These are phyloP conservation scores for Oryza glumipatula DNA, from an alignment of 176 grass and related monocot genomes.

Conservation along the genomic window DNA sequence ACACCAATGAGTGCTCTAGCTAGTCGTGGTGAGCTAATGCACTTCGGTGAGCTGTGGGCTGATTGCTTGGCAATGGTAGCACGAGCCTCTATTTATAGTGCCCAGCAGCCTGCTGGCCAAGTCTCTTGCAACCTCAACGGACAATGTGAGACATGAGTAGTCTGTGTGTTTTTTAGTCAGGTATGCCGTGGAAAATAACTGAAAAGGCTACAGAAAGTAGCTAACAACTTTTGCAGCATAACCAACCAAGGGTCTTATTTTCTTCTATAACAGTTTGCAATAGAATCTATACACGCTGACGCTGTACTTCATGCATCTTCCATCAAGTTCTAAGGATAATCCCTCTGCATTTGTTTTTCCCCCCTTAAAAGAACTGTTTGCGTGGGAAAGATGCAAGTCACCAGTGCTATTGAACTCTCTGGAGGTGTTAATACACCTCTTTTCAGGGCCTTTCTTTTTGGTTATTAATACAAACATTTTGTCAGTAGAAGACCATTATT, in stretches of 20 bases:
- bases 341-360: neutral
- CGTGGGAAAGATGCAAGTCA: neutral
- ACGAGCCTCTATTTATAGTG: conserved; percentile 61
- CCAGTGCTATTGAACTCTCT: neutral
- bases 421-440: conserved; percentile 7
- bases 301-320: conserved; percentile 26
- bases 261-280: conserved; percentile 34
- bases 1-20: conserved; percentile 31
- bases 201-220: conserved; percentile 39
- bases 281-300: conserved; percentile 16
- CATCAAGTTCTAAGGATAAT: conserved; percentile 18
- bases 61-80: conserved; percentile 46
- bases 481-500: conserved; percentile 3
- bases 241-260: conserved; percentile 25
- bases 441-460: neutral
- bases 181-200: conserved; percentile 35
- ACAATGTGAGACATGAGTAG: conserved; percentile 35
- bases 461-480: neutral
- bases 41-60: conserved; percentile 13
- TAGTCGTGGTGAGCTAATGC: conserved; percentile 23
- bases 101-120: conserved; percentile 14
- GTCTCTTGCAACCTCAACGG: conserved; percentile 27
- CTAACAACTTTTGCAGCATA: conserved; percentile 33
- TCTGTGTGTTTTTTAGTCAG: conserved; percentile 44
- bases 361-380: neutral